Evolutionary conservation across 345 rosid genomes (phyloP).

Genomic region (Geranium brycei): DNA sequence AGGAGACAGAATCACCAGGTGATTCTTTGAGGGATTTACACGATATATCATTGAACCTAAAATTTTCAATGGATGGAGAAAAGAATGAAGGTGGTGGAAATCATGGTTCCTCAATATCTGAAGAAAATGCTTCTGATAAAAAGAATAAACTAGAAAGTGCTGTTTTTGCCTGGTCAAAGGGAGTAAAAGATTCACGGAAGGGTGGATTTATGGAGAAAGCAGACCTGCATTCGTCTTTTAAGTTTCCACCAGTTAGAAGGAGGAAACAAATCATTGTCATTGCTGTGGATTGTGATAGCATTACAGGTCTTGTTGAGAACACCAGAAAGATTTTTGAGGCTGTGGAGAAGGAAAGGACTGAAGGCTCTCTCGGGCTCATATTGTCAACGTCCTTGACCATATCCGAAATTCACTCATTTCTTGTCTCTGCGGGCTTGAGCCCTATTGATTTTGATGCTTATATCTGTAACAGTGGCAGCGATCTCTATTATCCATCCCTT

Average conservation of each 20-base stretch:
- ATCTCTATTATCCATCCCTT: conserved; percentile 70
- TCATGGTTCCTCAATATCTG: conserved; percentile 17
- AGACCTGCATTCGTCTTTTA: conserved; percentile 44
- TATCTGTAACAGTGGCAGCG: conserved; percentile 90
- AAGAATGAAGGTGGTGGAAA: conserved; percentile 40
- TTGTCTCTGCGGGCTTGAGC: conserved; percentile 53
- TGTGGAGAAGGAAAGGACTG: no score
- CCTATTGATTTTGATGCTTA: conserved; percentile 87
- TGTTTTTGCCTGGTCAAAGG: conserved; percentile 67
- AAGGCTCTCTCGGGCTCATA: conserved; percentile 38
- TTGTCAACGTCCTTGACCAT: conserved; percentile 73
- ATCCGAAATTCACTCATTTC: conserved; percentile 65
- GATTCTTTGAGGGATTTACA: conserved; percentile 94
- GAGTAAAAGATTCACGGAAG: conserved; percentile 48
- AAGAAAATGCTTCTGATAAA: conserved; percentile 39
- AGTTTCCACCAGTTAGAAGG: conserved; percentile 75
- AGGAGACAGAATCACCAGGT: conserved; percentile 81
- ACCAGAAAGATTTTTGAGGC: conserved; percentile 34
- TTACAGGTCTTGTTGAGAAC: conserved; percentile 35
- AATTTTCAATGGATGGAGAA: conserved; percentile 81
- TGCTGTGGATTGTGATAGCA: conserved; percentile 63
- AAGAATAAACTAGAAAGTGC: conserved; percentile 70
- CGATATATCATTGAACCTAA: conserved; percentile 84
- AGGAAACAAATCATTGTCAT: conserved; percentile 68
- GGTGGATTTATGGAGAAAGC: conserved; percentile 44